phyloP scores from a whole-genome alignment of 345 rosid species.

The Pistacia vera region DNA sequence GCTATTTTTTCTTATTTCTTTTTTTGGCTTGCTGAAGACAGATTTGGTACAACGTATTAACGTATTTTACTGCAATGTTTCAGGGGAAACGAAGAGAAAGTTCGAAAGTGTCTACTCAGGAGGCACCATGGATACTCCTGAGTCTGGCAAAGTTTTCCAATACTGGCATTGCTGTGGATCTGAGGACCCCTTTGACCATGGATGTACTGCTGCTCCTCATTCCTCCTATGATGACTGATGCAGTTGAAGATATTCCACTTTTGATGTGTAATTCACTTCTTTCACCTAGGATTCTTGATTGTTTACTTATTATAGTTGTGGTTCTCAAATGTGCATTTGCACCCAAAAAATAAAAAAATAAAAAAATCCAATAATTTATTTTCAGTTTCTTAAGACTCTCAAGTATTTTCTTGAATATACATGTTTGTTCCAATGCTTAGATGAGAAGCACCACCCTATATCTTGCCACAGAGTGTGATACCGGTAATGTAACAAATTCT shows the following conservation, averaged over 20 bases:
- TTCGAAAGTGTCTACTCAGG: constrained; percentile 85
- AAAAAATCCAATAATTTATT: not conserved
- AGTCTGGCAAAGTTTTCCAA: constrained; percentile 66
- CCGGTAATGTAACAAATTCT: too few species aligned
- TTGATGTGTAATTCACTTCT: not conserved
- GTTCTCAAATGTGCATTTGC: not conserved
- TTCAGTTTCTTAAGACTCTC: not conserved
- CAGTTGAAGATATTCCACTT: not conserved
- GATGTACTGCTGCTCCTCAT: constrained; percentile 88
- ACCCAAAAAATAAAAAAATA: too few species aligned
- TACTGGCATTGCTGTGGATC: constrained; percentile 98
- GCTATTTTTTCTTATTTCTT: not conserved
- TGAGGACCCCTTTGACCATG: constrained; percentile 86
- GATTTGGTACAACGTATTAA: not conserved
- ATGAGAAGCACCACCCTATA: not conserved
- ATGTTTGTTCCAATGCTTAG: not conserved
- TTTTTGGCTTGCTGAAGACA: not conserved
- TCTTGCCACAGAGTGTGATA: not conserved
- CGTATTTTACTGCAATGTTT: constrained; percentile 1
- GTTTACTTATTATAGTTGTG: not conserved
- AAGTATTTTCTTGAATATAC: not conserved
- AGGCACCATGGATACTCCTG: constrained; percentile 85
- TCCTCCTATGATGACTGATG: constrained; percentile 76
- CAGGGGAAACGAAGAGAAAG: constrained; percentile 96
- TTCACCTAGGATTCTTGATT: not conserved